Conservation (phyloP, 2,329 filamentous ascomycete genomes). For the Hymenoscyphus albidus region DNA sequence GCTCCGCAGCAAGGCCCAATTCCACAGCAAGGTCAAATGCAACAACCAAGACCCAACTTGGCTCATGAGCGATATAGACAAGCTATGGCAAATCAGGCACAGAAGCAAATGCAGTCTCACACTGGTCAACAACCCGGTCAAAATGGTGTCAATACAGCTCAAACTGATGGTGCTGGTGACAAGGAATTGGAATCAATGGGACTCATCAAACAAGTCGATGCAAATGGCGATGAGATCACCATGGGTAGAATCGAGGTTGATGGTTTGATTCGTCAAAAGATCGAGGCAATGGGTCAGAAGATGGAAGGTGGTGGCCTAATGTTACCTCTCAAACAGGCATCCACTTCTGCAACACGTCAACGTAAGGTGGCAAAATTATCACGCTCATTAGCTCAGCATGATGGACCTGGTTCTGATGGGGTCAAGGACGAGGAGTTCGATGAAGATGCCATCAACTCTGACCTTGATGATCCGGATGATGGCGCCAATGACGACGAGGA, state of each 20-base stretch:
- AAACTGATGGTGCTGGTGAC: slow-evolving; percentile 72
- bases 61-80: slow-evolving; percentile 29
- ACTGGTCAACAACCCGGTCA: slow-evolving; percentile 23
- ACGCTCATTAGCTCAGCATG: slow-evolving; percentile 45
- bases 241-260: slow-evolving; percentile 64
- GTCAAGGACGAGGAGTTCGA: slow-evolving; percentile 60
- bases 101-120: slow-evolving; percentile 6
- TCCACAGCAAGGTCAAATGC: slow-evolving; percentile 18
- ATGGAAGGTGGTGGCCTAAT: slow-evolving; percentile 75
- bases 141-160: slow-evolving; percentile 49
- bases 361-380: slow-evolving; percentile 25
- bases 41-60: slow-evolving; percentile 14
- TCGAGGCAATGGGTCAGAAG: slow-evolving; percentile 60
- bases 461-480: slow-evolving; percentile 92
- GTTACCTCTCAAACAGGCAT: slow-evolving; percentile 54
- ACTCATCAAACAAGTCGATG: slow-evolving; percentile 55
- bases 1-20: slow-evolving; percentile 16
- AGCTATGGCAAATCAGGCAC: slow-evolving; percentile 32
- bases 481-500: slow-evolving; percentile 79
- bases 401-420: slow-evolving; percentile 52
- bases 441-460: slow-evolving; percentile 97
- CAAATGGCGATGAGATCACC: slow-evolving; percentile 50
- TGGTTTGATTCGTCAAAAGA: slow-evolving; percentile 62
- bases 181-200: slow-evolving; percentile 47
- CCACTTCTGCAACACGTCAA: slow-evolving; percentile 38